phyloP scores from a whole-genome alignment of 2,329 filamentous ascomycete genomes.

The Ceratocystis colombiana region DNA sequence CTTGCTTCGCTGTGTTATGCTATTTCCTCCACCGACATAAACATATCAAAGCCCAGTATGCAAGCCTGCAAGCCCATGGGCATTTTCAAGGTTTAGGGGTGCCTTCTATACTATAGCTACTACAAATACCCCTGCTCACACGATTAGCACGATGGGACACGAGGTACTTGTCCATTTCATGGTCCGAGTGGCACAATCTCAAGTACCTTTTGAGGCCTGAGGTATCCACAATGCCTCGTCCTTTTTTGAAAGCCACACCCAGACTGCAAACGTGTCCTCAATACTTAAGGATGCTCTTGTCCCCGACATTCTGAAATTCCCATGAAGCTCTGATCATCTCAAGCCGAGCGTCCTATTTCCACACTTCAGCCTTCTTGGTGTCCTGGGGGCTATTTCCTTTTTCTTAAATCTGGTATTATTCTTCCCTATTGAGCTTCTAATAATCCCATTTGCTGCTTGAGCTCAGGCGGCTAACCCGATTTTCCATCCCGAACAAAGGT shows the following conservation, averaged over 20 bases:
- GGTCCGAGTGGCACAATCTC: not conserved
- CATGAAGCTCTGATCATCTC: conserved; percentile 18
- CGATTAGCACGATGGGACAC: not conserved
- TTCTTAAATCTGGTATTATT: conserved; percentile 1
- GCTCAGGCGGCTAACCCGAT: not conserved
- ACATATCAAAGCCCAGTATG: conserved; percentile 1
- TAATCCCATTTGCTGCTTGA: not conserved
- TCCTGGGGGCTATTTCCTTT: not conserved
- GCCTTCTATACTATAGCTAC: not conserved
- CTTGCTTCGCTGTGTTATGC: not conserved
- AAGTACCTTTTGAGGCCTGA: conserved; percentile 25
- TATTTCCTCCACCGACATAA: not conserved
- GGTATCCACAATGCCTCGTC: conserved; percentile 10
- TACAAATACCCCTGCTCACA: conserved; percentile 17
- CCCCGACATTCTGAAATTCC: conserved; percentile 13
- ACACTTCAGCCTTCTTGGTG: conserved; percentile 8
- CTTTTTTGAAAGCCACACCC: conserved; percentile 12
- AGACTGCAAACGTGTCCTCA: conserved; percentile 26
- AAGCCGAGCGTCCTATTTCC: conserved; percentile 25
- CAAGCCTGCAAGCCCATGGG: not conserved
- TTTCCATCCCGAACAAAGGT: conserved; percentile 5
- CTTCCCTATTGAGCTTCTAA: not conserved
- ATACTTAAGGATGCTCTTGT: conserved; percentile 25
- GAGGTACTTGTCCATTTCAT: conserved; percentile 20
- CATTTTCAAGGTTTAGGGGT: conserved; percentile 20